These are phyloP conservation scores for Pseudogymnoascus sp. DNA, from an alignment of 2,329 filamentous ascomycete species.

Conservation along the genomic window DNA sequence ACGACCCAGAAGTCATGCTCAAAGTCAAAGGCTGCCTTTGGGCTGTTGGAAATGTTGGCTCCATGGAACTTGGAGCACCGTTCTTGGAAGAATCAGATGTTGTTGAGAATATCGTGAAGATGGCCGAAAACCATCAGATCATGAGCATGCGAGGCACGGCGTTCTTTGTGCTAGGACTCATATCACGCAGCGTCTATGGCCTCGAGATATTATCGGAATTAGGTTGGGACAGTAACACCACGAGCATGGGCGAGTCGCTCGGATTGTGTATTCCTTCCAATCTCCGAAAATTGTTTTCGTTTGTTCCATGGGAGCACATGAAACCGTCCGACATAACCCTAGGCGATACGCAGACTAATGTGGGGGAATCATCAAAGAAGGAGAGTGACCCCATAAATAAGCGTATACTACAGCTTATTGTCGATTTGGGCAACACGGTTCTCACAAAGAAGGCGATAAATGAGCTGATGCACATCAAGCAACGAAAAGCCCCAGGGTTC, in stretches of 20 bases:
- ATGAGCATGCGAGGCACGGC: constrained; percentile 92
- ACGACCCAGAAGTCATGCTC: constrained; percentile 75
- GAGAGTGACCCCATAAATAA: constrained; percentile 54
- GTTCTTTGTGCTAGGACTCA: constrained; percentile 89
- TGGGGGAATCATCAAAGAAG: constrained; percentile 39
- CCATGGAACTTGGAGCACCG: constrained; percentile 91
- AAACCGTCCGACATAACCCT: constrained; percentile 25
- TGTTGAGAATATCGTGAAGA: constrained; percentile 75
- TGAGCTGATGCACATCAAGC: constrained; percentile 72
- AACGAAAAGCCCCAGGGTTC: constrained; percentile 67
- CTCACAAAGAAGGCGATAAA: constrained; percentile 77
- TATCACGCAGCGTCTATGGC: constrained; percentile 84
- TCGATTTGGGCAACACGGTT: constrained; percentile 87
- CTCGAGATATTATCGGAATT: constrained; percentile 82
- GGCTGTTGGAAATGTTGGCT: constrained; percentile 96
- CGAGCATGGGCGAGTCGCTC: constrained; percentile 69
- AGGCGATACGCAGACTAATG: constrained; percentile 38
- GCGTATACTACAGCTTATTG: constrained; percentile 74
- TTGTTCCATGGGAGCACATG: constrained; percentile 46
- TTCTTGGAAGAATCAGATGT: constrained; percentile 89
- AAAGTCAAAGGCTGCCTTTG: constrained; percentile 96
- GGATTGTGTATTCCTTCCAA: constrained; percentile 81
- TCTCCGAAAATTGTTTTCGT: constrained; percentile 68
- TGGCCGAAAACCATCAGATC: constrained; percentile 79
- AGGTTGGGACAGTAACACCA: constrained; percentile 89